These are phyloP conservation scores for Apiotrichum akiyoshidainum DNA, from an alignment of 1,284 basidiomycete genomes.

Conservation along the genomic window DNA sequence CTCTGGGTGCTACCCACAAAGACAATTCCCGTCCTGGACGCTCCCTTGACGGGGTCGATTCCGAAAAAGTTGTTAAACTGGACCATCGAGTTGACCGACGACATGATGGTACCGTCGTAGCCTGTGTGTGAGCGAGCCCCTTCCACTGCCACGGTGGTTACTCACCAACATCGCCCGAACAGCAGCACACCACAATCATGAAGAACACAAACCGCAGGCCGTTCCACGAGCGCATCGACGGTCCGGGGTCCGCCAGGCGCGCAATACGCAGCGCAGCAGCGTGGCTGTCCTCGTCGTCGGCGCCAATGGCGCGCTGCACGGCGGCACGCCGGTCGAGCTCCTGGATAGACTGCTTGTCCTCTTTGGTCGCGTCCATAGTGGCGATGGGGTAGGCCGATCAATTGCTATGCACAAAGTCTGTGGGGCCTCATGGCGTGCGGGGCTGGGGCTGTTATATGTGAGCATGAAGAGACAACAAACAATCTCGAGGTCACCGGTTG, in stretches of 20 bases:
- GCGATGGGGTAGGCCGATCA: too few species aligned
- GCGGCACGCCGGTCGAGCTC: too few species aligned
- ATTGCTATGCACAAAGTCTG: too few species aligned
- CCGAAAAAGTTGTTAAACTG: conserved; percentile 17
- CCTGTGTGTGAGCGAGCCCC: background rate
- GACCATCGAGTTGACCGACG: conserved; percentile 10
- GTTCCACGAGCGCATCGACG: conserved; percentile 48
- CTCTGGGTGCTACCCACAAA: conserved; percentile 54
- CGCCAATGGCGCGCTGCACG: too few species aligned
- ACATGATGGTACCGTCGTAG: conserved; percentile 24
- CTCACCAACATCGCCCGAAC: conserved; percentile 35
- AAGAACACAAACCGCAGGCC: conserved; percentile 52
- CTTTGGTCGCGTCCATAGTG: too few species aligned
- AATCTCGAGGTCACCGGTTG: too few species aligned
- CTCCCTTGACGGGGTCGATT: background rate
- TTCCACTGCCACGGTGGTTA: background rate
- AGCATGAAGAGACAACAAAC: too few species aligned
- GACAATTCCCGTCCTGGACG: conserved; percentile 20
- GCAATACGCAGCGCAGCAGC: conserved; percentile 53
- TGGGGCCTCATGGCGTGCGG: too few species aligned
- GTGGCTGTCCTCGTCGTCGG: conserved; percentile 17
- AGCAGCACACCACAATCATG: conserved; percentile 55
- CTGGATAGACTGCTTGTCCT: too few species aligned
- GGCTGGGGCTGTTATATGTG: too few species aligned
- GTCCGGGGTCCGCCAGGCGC: conserved; percentile 57